A percentile compares a stretch with the other conserved stretches of the same genome.
These are phyloP conservation scores for Aspergillus aculeatus DNA, from an alignment of 2,329 filamentous ascomycete genomes.

Conservation along the genomic window DNA sequence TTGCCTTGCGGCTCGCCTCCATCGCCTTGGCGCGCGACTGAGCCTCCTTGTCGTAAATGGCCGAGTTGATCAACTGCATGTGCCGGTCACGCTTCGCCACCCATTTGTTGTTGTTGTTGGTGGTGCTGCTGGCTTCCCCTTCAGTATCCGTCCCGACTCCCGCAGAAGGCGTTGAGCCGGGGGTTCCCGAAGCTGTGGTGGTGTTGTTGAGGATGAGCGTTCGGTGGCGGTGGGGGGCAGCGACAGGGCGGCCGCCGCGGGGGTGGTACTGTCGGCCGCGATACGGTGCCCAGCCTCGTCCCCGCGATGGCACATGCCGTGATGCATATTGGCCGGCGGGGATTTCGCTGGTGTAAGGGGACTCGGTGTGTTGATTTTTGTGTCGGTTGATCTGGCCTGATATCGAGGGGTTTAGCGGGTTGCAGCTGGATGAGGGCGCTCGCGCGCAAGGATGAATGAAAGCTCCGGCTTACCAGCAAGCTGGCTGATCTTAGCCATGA, in stretches of 20 bases:
- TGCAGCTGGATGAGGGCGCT: conserved; percentile 18
- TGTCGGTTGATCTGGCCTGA: conserved; percentile 77
- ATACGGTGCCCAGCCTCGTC: conserved; percentile 46
- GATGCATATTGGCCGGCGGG: conserved; percentile 25
- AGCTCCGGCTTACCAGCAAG: conserved; percentile 49
- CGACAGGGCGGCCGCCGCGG: conserved; percentile 35
- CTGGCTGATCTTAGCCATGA: conserved; percentile 57
- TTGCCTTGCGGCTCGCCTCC: conserved; percentile 60
- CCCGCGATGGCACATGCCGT: conserved; percentile 30
- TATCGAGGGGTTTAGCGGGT: conserved; percentile 13
- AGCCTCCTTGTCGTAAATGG: conserved; percentile 71
- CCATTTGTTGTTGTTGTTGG: conserved; percentile 52
- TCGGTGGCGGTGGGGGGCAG: conserved; percentile 51
- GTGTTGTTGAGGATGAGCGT: conserved; percentile 65
- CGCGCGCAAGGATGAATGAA: conserved; percentile 43
- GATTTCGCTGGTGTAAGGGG: conserved; percentile 23
- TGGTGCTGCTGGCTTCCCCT: conserved; percentile 20
- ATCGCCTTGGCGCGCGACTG: conserved; percentile 69
- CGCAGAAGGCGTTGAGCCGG: conserved; percentile 25
- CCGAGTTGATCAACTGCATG: conserved; percentile 78
- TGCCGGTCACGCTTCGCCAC: conserved; percentile 73
- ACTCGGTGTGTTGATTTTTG: conserved; percentile 57
- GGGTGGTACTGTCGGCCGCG: conserved; percentile 39
- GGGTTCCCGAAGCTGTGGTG: conserved; percentile 19
- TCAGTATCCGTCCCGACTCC: conserved; percentile 29